phyloP scores from a whole-genome alignment of 306 rosid species.

The Pueraria montana region DNA sequence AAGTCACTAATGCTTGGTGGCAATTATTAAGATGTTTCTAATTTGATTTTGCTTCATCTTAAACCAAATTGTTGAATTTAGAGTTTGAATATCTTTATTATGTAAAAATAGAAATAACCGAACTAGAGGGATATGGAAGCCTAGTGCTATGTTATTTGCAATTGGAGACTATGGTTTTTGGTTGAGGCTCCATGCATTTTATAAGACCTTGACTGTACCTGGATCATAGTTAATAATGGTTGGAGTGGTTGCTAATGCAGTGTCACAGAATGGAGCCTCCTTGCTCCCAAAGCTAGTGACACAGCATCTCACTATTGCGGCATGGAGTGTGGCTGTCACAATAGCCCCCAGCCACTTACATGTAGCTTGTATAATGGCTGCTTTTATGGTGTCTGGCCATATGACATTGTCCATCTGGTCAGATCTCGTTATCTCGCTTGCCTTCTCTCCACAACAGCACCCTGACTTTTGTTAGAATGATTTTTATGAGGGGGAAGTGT shows the following conservation, averaged over 20 bases:
- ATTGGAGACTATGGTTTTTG: conserved; percentile 14
- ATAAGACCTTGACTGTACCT: background rate
- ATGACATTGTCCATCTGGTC: background rate
- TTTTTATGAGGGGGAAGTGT: no score
- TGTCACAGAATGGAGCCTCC: background rate
- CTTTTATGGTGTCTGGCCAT: background rate
- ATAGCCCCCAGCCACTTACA: background rate
- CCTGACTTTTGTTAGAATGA: no score
- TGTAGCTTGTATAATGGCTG: background rate
- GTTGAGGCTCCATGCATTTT: background rate
- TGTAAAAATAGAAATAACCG: conserved; percentile 1
- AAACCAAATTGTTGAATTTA: background rate
- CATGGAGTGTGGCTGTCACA: background rate
- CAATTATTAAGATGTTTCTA: background rate
- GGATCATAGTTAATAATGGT: conserved; percentile 1
- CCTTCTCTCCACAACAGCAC: no score
- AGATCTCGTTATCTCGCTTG: background rate
- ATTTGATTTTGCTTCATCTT: conserved; percentile 20
- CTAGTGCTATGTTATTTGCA: background rate
- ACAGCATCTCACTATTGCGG: background rate
- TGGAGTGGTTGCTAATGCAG: background rate
- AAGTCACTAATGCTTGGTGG: conserved; percentile 30
- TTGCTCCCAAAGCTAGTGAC: conserved; percentile 8
- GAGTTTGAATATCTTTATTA: conserved; percentile 1
- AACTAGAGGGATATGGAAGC: conserved; percentile 20